Evolutionary conservation across 1,284 basidiomycete species (phyloP).

Genomic region (Macrocybe sp.): DNA sequence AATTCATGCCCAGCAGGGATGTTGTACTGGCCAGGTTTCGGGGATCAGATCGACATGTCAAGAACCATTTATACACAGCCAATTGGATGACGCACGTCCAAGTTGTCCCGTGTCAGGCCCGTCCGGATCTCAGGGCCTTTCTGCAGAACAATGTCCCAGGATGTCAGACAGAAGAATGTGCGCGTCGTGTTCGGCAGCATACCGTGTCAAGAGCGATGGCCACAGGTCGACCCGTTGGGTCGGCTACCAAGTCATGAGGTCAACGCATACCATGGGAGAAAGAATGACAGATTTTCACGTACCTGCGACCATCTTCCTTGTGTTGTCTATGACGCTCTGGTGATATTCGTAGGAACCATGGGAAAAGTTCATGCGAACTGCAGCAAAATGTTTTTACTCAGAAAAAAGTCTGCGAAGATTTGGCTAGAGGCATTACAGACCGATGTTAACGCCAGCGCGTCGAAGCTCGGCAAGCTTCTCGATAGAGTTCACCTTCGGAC

Average conservation of each 20-base stretch:
- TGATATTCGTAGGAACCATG: conserved; percentile 97
- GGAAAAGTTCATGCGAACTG: conserved; percentile 98
- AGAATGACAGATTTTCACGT: conserved; percentile 17
- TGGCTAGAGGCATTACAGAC: conserved; percentile 42
- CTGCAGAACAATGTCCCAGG: conserved; percentile 31
- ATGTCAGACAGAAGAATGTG: no score
- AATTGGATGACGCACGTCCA: conserved; percentile 62
- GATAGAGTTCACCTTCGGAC: conserved; percentile 87
- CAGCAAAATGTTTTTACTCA: conserved; percentile 2
- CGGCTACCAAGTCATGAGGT: conserved; percentile 30
- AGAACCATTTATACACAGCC: conserved; percentile 4
- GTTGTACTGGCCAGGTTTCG: conserved; percentile 48
- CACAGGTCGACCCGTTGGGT: conserved; percentile 80
- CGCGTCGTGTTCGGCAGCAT: conserved; percentile 20
- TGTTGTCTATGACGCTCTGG: conserved; percentile 97
- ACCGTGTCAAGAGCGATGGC: conserved; percentile 98
- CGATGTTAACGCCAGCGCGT: conserved; percentile 92
- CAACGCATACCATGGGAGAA: conserved; percentile 1
- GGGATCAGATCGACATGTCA: conserved; percentile 6
- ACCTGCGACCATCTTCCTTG: conserved; percentile 80
- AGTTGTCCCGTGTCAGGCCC: conserved; percentile 84
- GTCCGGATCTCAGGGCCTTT: conserved; percentile 99
- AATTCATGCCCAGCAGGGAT: conserved; percentile 95
- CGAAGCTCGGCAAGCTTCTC: conserved; percentile 82
- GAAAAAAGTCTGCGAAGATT: conserved; percentile 6